phyloP scores from a whole-genome alignment of 2,329 filamentous ascomycete species.

The Teratosphaeria pseudoeucalypti region DNA sequence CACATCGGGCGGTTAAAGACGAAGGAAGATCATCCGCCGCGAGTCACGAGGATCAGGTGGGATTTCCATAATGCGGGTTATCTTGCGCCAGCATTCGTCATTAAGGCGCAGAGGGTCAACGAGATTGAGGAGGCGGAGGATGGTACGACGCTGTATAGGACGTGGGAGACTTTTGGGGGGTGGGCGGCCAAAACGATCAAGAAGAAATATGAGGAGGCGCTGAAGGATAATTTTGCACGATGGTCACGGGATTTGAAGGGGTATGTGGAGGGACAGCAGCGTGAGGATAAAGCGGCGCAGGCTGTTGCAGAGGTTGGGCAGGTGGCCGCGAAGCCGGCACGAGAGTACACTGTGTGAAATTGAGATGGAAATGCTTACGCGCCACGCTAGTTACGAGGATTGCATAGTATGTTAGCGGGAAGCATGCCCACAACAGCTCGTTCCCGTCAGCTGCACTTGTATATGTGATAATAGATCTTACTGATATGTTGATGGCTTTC shows the following conservation, averaged over 20 bases:
- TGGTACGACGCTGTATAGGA: slow-evolving; percentile 26
- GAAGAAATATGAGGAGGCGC: slow-evolving; percentile 31
- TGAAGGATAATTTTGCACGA: slow-evolving; percentile 29
- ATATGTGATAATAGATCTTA: neutral
- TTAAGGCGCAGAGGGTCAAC: slow-evolving; percentile 35
- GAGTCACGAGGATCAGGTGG: slow-evolving; percentile 24
- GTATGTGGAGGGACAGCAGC: slow-evolving; percentile 28
- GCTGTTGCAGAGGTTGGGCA: neutral
- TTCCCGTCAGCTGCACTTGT: neutral
- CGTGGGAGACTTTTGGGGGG: slow-evolving; percentile 38
- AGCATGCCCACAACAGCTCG: neutral
- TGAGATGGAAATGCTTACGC: neutral
- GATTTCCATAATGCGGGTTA: slow-evolving; percentile 21
- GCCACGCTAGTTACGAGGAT: neutral
- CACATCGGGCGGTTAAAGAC: slow-evolving; percentile 21
- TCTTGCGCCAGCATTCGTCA: slow-evolving; percentile 23
- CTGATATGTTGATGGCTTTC: neutral
- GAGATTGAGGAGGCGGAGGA: slow-evolving; percentile 33
- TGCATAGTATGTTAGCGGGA: neutral
- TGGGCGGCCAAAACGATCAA: slow-evolving; percentile 30
- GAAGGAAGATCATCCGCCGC: slow-evolving; percentile 2
- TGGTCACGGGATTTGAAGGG: slow-evolving; percentile 33
- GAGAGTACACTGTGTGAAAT: neutral
- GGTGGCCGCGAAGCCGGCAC: neutral
- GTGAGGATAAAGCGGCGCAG: neutral